Evolutionary conservation across 192 early-diverging fungal genomes (phyloP).

Genomic region (Coemansia furcata): DNA sequence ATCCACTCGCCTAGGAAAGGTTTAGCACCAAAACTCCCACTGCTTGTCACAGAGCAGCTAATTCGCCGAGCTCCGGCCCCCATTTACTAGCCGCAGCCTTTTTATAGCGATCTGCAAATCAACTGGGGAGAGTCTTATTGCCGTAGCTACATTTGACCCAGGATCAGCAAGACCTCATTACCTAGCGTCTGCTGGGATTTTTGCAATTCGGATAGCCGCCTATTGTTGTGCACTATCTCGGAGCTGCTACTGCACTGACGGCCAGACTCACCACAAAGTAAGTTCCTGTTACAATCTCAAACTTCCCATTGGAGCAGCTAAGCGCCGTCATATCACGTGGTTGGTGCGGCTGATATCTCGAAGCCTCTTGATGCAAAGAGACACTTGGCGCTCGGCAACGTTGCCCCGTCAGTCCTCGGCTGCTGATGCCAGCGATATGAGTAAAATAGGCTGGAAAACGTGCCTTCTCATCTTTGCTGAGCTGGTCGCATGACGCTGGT

Average conservation of each 20-base stretch:
- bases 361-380: neutral
- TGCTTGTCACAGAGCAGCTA: neutral
- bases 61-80: neutral
- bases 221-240: neutral
- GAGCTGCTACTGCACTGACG: neutral
- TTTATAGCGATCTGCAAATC: neutral
- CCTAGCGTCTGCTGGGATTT: neutral
- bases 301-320: neutral
- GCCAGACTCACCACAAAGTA: neutral
- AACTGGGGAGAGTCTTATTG: neutral
- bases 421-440: neutral
- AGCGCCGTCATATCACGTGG: neutral
- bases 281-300: neutral
- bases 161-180: neutral
- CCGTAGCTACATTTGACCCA: neutral
- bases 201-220: neutral
- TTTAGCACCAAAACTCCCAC: neutral
- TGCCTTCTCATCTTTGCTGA: neutral
- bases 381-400: slow-evolving; percentile 1
- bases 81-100: slow-evolving; percentile 2
- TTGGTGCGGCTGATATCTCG: neutral
- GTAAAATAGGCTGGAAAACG: neutral
- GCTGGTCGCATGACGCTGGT: neutral
- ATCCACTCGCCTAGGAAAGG: neutral
- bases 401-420: neutral